Evolutionary conservation across 257 asterid genomes (phyloP), one percentile per base, ranked within the genome.

Genomic region (Vinca minor): DNA sequence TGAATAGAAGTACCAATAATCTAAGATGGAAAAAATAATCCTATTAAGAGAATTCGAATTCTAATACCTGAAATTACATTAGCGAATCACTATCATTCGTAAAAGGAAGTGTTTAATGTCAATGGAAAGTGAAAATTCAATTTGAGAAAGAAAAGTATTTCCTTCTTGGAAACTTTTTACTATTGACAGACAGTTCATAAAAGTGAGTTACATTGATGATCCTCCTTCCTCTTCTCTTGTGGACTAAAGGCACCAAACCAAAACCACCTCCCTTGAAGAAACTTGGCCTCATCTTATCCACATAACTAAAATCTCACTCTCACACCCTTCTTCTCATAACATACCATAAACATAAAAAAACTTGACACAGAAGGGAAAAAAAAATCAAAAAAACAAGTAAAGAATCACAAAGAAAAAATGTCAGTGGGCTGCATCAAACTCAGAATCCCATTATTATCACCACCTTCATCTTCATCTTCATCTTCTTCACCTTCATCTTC

Each of bases 231-330:
- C 34, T 50, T 39, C 46, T 34, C 52, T n/a, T n/a, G 45, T 59
- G 49, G 64, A 38, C 64, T 39, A 1, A 17, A 60, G 62, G 25
- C 45, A 26, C 8, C 48, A 5, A 50, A 34, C 38, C 7, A 7
- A 13, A n/a, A n/a, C 44, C 63, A 44, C 47, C 49, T 13, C 25
- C 0, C n/a, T 18, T 23, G 2, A 59, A n/a, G 64, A 57, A 34
- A 79, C 77, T 60, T 79, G 79, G 79, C 75, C 59, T 52, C 70
- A 59, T 67, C 44, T 79, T 36, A 73, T 73, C 84, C 81, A 79
- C 81, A 79, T 47, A 69, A 53, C 23, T n/a, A n/a, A n/a, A n/a
- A 46, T 34, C 31, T 34, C 58, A 59, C 49, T 66, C 41, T n/a
- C 34, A 39, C 54, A 57, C 70, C 52, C 31, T 38, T 41, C 50